Percentiles rank a stretch among this genome's conserved stretches.
phyloP scores from a whole-genome alignment of 257 asterid species.

The Leptodermis oblonga region DNA sequence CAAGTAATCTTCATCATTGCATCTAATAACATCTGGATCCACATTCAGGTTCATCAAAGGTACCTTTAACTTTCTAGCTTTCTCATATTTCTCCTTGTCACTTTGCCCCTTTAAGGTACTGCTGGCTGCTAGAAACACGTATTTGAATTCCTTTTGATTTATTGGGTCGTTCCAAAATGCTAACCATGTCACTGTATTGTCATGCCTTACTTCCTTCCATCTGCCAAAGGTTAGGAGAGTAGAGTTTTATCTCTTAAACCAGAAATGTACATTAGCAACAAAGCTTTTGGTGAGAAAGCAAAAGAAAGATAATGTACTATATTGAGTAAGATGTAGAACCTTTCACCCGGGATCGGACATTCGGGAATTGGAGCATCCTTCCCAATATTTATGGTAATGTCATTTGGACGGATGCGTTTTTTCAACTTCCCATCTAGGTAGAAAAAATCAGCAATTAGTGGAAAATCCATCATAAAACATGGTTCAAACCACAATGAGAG shows the following conservation, averaged over 20 bases:
- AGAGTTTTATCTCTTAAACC: slow-evolving; percentile 10
- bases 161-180: slow-evolving; percentile 97
- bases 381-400: slow-evolving; percentile 89
- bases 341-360: slow-evolving; percentile 92
- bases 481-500: background rate
- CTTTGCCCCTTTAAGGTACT: slow-evolving; percentile 97
- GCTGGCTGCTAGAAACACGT: slow-evolving; percentile 93
- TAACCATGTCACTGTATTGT: slow-evolving; percentile 95
- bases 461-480: slow-evolving; percentile 6
- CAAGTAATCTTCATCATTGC: slow-evolving; percentile 22
- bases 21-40: slow-evolving; percentile 2
- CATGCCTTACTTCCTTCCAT: slow-evolving; percentile 94
- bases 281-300: background rate
- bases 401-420: slow-evolving; percentile 80
- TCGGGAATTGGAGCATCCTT: slow-evolving; percentile 86
- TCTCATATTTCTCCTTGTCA: slow-evolving; percentile 95
- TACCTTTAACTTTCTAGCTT: slow-evolving; percentile 88
- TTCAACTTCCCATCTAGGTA: slow-evolving; percentile 87
- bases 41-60: slow-evolving; percentile 5
- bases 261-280: background rate
- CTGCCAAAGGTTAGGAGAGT: slow-evolving; percentile 41
- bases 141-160: slow-evolving; percentile 79
- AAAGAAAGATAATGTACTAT: slow-evolving; percentile 2
- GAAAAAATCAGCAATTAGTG: slow-evolving; percentile 9
- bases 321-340: slow-evolving; percentile 37